These are phyloP conservation scores for Aspergillus udagawae DNA, from an alignment of 2,329 filamentous ascomycete species.

Conservation along the genomic window DNA sequence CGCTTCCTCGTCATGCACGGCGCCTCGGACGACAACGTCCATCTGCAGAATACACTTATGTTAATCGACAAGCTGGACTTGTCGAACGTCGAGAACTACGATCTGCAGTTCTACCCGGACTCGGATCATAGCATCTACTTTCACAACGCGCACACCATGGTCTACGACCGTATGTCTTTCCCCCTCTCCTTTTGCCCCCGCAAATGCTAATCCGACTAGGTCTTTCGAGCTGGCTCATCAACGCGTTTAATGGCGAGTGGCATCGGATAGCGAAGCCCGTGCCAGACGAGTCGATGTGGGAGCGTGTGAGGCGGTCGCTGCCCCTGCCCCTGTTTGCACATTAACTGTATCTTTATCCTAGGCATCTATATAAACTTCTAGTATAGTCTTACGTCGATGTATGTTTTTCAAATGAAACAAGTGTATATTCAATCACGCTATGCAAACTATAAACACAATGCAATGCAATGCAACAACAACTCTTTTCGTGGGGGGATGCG, in stretches of 20 bases:
- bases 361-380: not conserved
- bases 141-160: constrained; percentile 84
- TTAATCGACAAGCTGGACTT: constrained; percentile 84
- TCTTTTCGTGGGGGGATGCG: no score
- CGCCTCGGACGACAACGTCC: constrained; percentile 94
- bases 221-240: constrained; percentile 78
- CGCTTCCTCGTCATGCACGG: constrained; percentile 96
- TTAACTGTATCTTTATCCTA: no score
- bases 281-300: constrained; percentile 38
- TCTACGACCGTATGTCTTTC: constrained; percentile 75
- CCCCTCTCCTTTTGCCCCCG: not conserved
- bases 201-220: constrained; percentile 13
- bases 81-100: constrained; percentile 82
- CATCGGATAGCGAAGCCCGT: constrained; percentile 54
- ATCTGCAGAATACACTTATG: constrained; percentile 88
- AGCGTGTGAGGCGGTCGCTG: constrained; percentile 17
- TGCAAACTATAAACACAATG: no score
- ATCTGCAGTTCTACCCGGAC: constrained; percentile 94
- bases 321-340: not conserved
- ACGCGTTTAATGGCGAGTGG: constrained; percentile 98
- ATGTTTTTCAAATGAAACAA: no score
- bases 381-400: no score
- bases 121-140: constrained; percentile 94
- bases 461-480: no score
- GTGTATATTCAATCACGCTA: no score